Percentiles rank a stretch among this genome's conserved stretches.
These are phyloP conservation scores for Eremothecium gossypii DNA, from an alignment of 1,139 yeast species.

Conservation along the genomic window DNA sequence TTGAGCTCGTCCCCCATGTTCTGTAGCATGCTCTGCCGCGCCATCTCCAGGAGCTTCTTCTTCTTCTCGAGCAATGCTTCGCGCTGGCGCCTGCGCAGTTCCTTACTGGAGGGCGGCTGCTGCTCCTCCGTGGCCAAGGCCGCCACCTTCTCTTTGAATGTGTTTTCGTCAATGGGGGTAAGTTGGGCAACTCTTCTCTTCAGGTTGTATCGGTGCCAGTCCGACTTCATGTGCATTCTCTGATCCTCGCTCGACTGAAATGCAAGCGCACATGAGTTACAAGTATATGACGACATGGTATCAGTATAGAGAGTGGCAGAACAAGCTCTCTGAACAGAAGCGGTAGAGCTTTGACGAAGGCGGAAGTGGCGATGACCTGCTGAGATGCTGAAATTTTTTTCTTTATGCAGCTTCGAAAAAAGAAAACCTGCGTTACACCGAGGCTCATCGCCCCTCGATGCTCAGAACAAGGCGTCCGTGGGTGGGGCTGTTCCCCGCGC, in stretches of 20 bases:
- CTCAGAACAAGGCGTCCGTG: neutral
- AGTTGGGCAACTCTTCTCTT: conserved; percentile 86
- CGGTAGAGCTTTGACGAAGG: too few relatives aligned
- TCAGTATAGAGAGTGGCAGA: neutral
- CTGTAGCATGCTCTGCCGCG: conserved; percentile 45
- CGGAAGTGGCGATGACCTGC: too few relatives aligned
- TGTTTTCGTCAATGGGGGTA: conserved; percentile 68
- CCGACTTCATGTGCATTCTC: conserved; percentile 83
- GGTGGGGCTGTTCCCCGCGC: neutral
- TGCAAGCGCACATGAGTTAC: conserved; percentile 78
- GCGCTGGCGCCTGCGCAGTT: conserved; percentile 52
- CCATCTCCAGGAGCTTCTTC: conserved; percentile 50
- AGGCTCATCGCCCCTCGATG: too few relatives aligned
- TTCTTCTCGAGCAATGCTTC: conserved; percentile 57
- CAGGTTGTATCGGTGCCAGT: conserved; percentile 86
- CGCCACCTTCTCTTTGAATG: conserved; percentile 68
- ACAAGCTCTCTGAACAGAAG: too few relatives aligned
- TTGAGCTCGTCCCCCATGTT: conserved; percentile 14
- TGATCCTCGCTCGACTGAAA: conserved; percentile 75
- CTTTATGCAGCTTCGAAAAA: too few relatives aligned
- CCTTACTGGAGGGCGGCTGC: conserved; percentile 49
- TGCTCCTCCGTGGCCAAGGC: conserved; percentile 42
- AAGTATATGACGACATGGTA: conserved; percentile 46
- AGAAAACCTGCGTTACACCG: too few relatives aligned
- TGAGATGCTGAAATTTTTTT: too few relatives aligned